phyloP scores from a whole-genome alignment of 2,329 filamentous ascomycete genomes.

The Sclerotinia glacialis region DNA sequence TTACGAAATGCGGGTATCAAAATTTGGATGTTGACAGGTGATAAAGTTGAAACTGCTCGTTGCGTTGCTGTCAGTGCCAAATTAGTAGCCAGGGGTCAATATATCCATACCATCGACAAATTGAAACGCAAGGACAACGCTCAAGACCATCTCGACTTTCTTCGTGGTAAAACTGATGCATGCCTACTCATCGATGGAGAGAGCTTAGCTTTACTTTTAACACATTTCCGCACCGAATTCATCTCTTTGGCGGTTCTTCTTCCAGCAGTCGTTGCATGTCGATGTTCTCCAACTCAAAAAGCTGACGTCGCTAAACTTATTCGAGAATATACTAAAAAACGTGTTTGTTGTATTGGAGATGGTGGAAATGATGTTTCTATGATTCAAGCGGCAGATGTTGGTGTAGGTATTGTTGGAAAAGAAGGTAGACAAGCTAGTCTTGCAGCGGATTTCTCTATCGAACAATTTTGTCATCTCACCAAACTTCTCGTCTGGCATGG shows the following conservation, averaged over 20 bases:
- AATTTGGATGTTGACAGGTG: conserved; percentile 99
- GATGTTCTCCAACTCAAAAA: conserved; percentile 95
- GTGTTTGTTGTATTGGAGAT: conserved; percentile 95
- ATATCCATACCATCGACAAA: conserved; percentile 89
- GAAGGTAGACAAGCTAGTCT: conserved; percentile 93
- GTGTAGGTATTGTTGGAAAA: conserved; percentile 96
- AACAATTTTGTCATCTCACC: conserved; percentile 90
- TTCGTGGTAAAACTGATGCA: conserved; percentile 80
- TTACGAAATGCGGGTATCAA: conserved; percentile 97
- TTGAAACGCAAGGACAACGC: conserved; percentile 80
- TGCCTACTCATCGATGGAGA: conserved; percentile 95
- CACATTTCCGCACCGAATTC: conserved; percentile 78
- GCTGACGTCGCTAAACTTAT: conserved; percentile 91
- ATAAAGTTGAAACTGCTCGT: conserved; percentile 96
- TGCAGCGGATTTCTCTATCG: conserved; percentile 94
- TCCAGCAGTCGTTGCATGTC: conserved; percentile 91
- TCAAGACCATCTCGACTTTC: conserved; percentile 82
- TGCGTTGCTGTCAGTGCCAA: conserved; percentile 96
- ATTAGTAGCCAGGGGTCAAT: conserved; percentile 87
- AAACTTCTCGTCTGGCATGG: conserved; percentile 99
- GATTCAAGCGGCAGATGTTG: conserved; percentile 98
- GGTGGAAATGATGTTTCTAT: conserved; percentile 98
- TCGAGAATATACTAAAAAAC: conserved; percentile 86
- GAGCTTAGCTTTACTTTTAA: conserved; percentile 78
- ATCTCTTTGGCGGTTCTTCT: conserved; percentile 83